These are phyloP conservation scores for Podila clonocystis DNA, from an alignment of 192 early-diverging fungal genomes.

Conservation along the genomic window DNA sequence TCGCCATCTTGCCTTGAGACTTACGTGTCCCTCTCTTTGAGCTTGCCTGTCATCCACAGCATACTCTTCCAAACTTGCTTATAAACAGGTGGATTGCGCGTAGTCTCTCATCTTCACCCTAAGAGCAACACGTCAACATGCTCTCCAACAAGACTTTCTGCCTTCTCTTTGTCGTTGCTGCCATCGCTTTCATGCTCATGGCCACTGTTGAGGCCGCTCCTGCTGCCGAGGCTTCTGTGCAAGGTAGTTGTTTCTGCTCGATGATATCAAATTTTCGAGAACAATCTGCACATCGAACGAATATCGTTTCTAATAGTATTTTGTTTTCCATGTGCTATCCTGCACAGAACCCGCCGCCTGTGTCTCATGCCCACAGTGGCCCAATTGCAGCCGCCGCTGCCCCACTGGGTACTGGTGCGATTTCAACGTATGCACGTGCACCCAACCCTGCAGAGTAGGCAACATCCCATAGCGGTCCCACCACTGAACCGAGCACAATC, in stretches of 20 bases:
- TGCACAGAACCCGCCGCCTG: not conserved
- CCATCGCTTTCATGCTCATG: not conserved
- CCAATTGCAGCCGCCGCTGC: not conserved
- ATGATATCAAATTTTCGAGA: not conserved
- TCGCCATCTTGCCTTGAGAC: too few relatives aligned
- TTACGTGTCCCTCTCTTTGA: too few relatives aligned
- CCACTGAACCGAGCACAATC: too few relatives aligned
- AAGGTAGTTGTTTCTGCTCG: too few relatives aligned
- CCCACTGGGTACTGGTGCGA: not conserved
- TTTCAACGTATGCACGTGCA: not conserved
- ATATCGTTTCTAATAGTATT: too few relatives aligned
- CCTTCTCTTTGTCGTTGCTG: not conserved
- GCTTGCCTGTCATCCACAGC: too few relatives aligned
- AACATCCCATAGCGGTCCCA: not conserved
- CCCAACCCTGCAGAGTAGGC: not conserved
- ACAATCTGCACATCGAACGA: not conserved
- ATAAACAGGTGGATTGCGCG: too few relatives aligned
- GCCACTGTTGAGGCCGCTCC: not conserved
- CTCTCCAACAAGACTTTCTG: not conserved
- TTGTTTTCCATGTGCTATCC: too few relatives aligned
- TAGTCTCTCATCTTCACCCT: too few relatives aligned
- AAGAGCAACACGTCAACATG: not conserved
- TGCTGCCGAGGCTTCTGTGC: not conserved
- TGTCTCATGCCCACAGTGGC: not conserved
- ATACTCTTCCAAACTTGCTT: too few relatives aligned